A percentile compares a stretch with the other conserved stretches of the same genome.
phyloP scores from a whole-genome alignment of 164 flowering plant genomes.

The Aristolochia fimbriata region DNA sequence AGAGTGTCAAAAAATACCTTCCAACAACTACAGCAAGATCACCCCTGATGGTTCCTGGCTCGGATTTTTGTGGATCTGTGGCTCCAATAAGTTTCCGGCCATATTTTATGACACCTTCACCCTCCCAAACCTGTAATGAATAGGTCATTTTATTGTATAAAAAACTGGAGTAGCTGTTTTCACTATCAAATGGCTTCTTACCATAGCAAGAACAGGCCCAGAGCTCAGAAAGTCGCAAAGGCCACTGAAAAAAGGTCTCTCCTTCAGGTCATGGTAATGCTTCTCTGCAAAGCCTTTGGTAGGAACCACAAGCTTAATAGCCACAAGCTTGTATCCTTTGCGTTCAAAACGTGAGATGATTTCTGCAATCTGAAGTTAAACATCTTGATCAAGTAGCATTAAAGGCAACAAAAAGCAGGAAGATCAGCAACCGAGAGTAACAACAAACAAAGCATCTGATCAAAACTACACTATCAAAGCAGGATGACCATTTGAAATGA shows the following conservation, averaged over 20 bases:
- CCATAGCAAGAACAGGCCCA: slow-evolving; percentile 99
- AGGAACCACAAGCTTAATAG: slow-evolving; percentile 68
- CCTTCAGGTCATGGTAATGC: slow-evolving; percentile 94
- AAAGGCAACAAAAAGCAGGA: no score
- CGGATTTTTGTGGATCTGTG: slow-evolving; percentile 95
- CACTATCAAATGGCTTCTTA: slow-evolving; percentile 13
- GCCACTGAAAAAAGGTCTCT: slow-evolving; percentile 90
- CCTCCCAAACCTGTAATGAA: slow-evolving; percentile 87
- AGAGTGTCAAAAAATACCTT: slow-evolving; percentile 38
- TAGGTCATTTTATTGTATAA: neutral
- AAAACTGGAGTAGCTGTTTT: neutral
- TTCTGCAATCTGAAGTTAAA: slow-evolving; percentile 59
- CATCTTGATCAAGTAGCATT: neutral
- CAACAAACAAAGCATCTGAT: no score
- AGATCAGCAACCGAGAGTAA: no score
- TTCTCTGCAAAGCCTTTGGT: slow-evolving; percentile 85
- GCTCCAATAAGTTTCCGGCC: slow-evolving; percentile 97
- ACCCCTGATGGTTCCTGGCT: slow-evolving; percentile 98
- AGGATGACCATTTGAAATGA: no score
- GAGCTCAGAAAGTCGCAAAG: slow-evolving; percentile 94
- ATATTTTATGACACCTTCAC: slow-evolving; percentile 90
- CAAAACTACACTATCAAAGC: no score
- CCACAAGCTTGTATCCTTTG: slow-evolving; percentile 94
- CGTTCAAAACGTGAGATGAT: slow-evolving; percentile 87
- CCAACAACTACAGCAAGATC: slow-evolving; percentile 96